Base-by-base conservation (phyloP, 2,329 filamentous ascomycete species). In the Chaetomium sp. region DNA sequence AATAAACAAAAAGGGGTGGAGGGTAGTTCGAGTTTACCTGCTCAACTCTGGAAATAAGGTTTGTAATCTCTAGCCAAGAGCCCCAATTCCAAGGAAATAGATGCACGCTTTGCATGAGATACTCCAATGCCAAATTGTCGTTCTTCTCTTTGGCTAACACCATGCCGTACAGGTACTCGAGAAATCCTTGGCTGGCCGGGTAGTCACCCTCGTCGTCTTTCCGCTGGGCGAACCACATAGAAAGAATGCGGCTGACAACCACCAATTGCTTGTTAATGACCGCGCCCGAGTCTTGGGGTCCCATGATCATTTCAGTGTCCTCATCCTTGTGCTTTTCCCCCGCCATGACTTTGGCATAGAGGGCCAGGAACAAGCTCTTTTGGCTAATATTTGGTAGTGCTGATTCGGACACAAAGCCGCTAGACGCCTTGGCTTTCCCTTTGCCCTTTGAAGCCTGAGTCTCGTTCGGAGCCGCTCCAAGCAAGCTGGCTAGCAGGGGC, bases 311-410 rank as follows among this genome's bases (percentile, higher is more conserved):
- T 73, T 99, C 94, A 27, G 89, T 90, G 56, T 97, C 92, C 71
- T 99, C 94, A 65, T 96, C 89, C 71, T 92, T 96, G 61, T 89
- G 85, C 76, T 97, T 96, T 76, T 99, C 94, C 1, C 94, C 94
- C 0, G 91, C 88, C 61, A 97, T 82, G 68, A 91, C 91, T 67
- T 92, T 95, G 45, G 94, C 89, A 66, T 99, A 99, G 4, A 97
- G 76, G 0, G 91, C 88, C 9, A 99, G 78, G 67, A 99, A 99
- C 19, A 97, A 72, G 52, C 92, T 91, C 72, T 92, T 95, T 69
- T 96, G 91, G 68, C 91, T 96, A 51, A 96, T 69, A 52, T 72
- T 73, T 2, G 82, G 82, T 12, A 84, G 64, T 2, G 67, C 61
- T 6, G 67, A 64, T 43, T 53, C 62, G 42, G 61, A 61, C 35